Evolutionary conservation across 148 eudicot species (phyloP).

Genomic region (Vaccinium darrowii): DNA sequence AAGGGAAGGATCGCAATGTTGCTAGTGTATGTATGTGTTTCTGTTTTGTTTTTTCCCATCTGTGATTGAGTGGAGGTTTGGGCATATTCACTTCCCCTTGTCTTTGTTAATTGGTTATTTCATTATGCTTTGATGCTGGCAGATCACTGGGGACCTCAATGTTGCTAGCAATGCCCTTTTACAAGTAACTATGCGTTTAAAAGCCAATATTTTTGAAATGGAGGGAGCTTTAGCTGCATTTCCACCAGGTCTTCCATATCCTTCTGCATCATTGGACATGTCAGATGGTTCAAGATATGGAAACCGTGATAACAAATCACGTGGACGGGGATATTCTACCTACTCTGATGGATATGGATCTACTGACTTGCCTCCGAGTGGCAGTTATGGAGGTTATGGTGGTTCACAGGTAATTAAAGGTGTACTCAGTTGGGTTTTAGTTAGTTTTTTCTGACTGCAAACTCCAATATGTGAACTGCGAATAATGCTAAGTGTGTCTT

Average conservation of each 20-base stretch:
- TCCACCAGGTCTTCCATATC: slow-evolving; percentile 58
- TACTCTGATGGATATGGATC: slow-evolving; percentile 66
- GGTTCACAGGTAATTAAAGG: slow-evolving; percentile 61
- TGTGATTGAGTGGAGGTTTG: background rate
- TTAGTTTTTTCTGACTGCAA: background rate
- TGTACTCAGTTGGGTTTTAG: background rate
- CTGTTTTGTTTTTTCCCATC: background rate
- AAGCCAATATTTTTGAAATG: slow-evolving; percentile 76
- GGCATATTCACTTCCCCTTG: background rate
- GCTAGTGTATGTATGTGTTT: background rate
- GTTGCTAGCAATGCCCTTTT: slow-evolving; percentile 74
- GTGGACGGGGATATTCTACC: slow-evolving; percentile 50
- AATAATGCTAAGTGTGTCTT: background rate
- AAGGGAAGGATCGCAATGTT: background rate
- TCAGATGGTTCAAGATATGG: slow-evolving; percentile 52
- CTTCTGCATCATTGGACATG: slow-evolving; percentile 42
- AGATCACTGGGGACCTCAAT: slow-evolving; percentile 87
- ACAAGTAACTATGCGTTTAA: slow-evolving; percentile 62
- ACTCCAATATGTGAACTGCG: background rate
- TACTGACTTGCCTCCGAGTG: slow-evolving; percentile 43
- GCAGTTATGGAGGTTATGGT: slow-evolving; percentile 63
- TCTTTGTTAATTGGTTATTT: background rate
- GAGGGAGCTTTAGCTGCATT: slow-evolving; percentile 59
- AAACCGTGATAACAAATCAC: slow-evolving; percentile 62
- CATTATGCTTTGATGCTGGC: slow-evolving; percentile 9